Evolutionary conservation across 31 red algal genomes (phyloP), one percentile per base, ranked within the genome.

Genomic region (Porphyra umbilicalis): DNA sequence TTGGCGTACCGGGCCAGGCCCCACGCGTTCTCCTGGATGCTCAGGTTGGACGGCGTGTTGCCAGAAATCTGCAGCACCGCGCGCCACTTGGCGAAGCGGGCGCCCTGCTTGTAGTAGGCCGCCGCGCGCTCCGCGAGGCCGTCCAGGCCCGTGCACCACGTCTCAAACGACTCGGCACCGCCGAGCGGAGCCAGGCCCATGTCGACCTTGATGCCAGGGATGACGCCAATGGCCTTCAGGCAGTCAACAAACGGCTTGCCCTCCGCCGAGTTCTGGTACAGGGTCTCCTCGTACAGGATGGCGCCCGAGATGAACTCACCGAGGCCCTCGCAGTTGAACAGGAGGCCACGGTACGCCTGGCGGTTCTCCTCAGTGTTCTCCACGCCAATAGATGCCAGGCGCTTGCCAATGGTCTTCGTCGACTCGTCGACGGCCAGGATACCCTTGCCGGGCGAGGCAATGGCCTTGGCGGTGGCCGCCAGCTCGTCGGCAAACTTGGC

Each of bases 161-260:
- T 99, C 90, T 99, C 97, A 76, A 94, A 89, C 30, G 94, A 84
- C 37, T 87, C 90, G 15, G 92, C 94, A 86, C 93, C 93, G 14
- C 85, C 89, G 18, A 99, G 88, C 34, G 97, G 97, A 16, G 87
- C 83, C 9, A 99, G 88, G 35, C 94, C 94, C 86, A 92, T 99
- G 67, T 99, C 97, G 16, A 96, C 97, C 91, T 99, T 99, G 85
- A 99, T 99, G 75, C 97, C 94, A 2, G 97, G 97, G 44, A 99
- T 94, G 75, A 99, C 85, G 31, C 97, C 97, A 81, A 94, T 91
- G 8, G 91, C 89, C 35, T 88, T 89, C 33, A 99, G 83, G 38
- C 88, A 92, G 85, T 99, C 91, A 9, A 99, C 97, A 88, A 99
- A 96, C 18, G 88, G 93, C 86, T 93, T 95, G 34, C 93, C 93